phyloP scores from a whole-genome alignment of 257 asterid species.

The Gardenia jasminoides region DNA sequence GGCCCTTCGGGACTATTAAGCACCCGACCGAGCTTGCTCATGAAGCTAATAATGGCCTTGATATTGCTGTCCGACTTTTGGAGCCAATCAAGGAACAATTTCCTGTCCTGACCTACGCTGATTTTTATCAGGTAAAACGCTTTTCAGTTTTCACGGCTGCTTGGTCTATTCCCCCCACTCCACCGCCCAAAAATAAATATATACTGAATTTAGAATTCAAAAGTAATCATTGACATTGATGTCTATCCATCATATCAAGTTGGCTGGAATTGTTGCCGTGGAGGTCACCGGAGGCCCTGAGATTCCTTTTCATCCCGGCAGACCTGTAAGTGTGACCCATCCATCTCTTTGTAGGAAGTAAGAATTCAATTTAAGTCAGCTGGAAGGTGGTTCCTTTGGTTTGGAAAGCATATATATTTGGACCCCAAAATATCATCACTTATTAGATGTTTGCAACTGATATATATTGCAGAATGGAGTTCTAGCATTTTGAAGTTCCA shows the following conservation, averaged over 20 bases:
- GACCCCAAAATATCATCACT: too few species aligned
- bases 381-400: not conserved
- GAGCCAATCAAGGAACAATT: conserved; percentile 74
- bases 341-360: too few species aligned
- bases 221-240: not conserved
- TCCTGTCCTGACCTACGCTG: conserved; percentile 61
- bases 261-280: too few species aligned
- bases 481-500: too few species aligned
- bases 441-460: too few species aligned
- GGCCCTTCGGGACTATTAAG: conserved; percentile 80
- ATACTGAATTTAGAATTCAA: not conserved
- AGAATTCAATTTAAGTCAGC: not conserved
- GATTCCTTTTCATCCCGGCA: conserved; percentile 73
- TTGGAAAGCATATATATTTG: too few species aligned
- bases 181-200: too few species aligned
- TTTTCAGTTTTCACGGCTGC: too few species aligned
- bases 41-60: conserved; percentile 79
- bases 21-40: conserved; percentile 59
- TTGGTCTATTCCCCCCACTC: too few species aligned
- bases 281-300: too few species aligned
- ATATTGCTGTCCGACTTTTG: conserved; percentile 64
- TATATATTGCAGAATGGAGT: too few species aligned
- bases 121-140: conserved; percentile 56
- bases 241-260: conserved; percentile 11
- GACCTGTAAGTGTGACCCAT: conserved; percentile 44